Evolutionary conservation across 139 green algal species (phyloP).

Genomic region (Micromonas commoda): DNA sequence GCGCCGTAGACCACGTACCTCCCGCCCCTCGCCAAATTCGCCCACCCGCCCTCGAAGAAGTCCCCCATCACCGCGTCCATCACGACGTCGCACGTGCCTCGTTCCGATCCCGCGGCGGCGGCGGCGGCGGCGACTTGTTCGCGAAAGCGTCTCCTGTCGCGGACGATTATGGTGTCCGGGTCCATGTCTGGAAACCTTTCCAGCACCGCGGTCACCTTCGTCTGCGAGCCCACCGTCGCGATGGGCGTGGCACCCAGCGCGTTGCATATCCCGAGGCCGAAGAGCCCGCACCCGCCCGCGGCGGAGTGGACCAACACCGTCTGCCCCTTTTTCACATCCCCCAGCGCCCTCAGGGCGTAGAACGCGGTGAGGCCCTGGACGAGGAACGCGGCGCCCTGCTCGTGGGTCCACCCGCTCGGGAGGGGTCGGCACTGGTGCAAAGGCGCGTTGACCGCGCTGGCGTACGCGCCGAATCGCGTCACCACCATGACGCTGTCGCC

Average conservation of each 20-base stretch:
- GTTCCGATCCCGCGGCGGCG: not conserved
- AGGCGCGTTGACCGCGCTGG: slow-evolving; percentile 25
- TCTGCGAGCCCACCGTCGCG: slow-evolving; percentile 34
- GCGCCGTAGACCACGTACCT: slow-evolving; percentile 38
- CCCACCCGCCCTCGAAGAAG: slow-evolving; percentile 35
- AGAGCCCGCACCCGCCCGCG: slow-evolving; percentile 42
- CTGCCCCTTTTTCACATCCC: slow-evolving; percentile 25
- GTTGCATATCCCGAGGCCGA: slow-evolving; percentile 33
- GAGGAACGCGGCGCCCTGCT: slow-evolving; percentile 36
- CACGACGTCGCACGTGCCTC: slow-evolving; percentile 35
- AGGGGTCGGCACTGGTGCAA: slow-evolving; percentile 30
- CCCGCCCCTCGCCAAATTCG: not conserved
- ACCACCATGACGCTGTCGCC: slow-evolving; percentile 42
- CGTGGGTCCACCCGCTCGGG: slow-evolving; percentile 33
- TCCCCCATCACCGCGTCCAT: slow-evolving; percentile 35
- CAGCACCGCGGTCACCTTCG: slow-evolving; percentile 27
- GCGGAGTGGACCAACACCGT: slow-evolving; percentile 43
- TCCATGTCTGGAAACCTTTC: not conserved
- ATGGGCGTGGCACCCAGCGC: slow-evolving; percentile 28
- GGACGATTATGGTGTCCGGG: slow-evolving; percentile 13
- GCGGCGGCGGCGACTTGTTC: slow-evolving; percentile 34
- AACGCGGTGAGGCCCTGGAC: slow-evolving; percentile 39
- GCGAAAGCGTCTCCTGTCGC: not conserved
- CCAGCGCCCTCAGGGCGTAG: slow-evolving; percentile 41
- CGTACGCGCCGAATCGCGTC: slow-evolving; percentile 41